phyloP scores from a whole-genome alignment of 169 alveolate genomes.

The Amoebophrya sp. region DNA sequence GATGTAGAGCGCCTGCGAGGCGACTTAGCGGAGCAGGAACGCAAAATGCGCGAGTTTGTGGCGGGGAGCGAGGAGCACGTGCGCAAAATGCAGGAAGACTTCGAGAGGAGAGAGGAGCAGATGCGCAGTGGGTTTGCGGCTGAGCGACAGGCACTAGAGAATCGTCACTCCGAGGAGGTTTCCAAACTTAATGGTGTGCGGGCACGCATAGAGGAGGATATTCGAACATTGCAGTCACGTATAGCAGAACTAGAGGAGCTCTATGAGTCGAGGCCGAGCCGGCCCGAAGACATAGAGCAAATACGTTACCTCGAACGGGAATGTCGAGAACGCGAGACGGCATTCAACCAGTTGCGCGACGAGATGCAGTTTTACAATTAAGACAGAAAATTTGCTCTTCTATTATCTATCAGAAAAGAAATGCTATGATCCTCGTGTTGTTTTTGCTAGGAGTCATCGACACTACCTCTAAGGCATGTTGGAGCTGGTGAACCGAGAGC shows the following conservation, averaged over 20 bases:
- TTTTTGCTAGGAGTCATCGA: no score
- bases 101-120: no score
- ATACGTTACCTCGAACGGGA: neutral
- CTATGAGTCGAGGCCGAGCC: neutral
- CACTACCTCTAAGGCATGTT: no score
- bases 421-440: no score
- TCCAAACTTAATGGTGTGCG: no score
- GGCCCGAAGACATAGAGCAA: slow-evolving; percentile 1
- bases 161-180: no score
- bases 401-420: no score
- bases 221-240: neutral
- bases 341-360: slow-evolving; percentile 22
- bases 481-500: slow-evolving; percentile 12
- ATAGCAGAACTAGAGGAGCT: neutral
- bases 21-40: neutral
- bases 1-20: neutral
- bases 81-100: neutral
- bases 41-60: neutral
- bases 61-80: neutral
- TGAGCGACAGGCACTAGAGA: no score
- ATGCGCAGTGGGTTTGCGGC: no score
- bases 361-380: slow-evolving; percentile 9
- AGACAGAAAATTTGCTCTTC: no score
- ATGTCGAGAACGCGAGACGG: neutral
- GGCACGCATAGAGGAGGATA: neutral